Base-by-base conservation (phyloP, 768 basidiomycete genomes). In the Lanmaoa rubissima region DNA sequence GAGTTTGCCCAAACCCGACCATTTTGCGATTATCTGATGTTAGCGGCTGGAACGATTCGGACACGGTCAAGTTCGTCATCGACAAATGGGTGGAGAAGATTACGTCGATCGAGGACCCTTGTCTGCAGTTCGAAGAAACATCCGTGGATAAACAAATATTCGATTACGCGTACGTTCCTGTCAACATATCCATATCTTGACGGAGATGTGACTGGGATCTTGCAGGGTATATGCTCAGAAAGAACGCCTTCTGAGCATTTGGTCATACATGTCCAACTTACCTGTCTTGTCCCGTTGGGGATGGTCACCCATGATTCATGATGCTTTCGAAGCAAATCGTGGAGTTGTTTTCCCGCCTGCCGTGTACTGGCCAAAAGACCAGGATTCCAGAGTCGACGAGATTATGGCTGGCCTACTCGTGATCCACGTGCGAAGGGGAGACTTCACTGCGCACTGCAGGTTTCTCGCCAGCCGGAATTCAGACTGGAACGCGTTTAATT, bases 371-470 rank as follows among this genome's bases (percentile, higher is more conserved):
- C 32, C 48, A 19, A 32, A 53, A 5, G 54, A 52, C 16, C 32
- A 41, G 45, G 14, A 46, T 49, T 41, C 53, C 19, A 55, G 58
- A 31, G 10, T 17, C 3, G n/a, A 53, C 40, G 55, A 65, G 14
- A 54, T 55, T 16, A 26, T 68, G 24, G 53, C 69, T 9, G 76
- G 79, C 21, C 66, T 81, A 0, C 69, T 83, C 17, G 79, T 71
- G 16, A 62, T 82, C 12, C 82, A 83, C 60, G 69, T 83, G 42
- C 79, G 81, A 7, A 73, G 80, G 31, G 81, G 81, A 6, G 81
- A 82, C 66, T 82, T 73, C 57, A 34, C 67, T 24, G 52, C 58
- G 0, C 81, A 82, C 66, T 83, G 82, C 65, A 49, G 54, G 11
- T 57, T 62, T 49, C 72, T 83, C 38, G 73, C 73, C 4, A 61